Evolutionary conservation across 2,329 filamentous ascomycete genomes (phyloP).

Genomic region (Neonectria magnoliae): DNA sequence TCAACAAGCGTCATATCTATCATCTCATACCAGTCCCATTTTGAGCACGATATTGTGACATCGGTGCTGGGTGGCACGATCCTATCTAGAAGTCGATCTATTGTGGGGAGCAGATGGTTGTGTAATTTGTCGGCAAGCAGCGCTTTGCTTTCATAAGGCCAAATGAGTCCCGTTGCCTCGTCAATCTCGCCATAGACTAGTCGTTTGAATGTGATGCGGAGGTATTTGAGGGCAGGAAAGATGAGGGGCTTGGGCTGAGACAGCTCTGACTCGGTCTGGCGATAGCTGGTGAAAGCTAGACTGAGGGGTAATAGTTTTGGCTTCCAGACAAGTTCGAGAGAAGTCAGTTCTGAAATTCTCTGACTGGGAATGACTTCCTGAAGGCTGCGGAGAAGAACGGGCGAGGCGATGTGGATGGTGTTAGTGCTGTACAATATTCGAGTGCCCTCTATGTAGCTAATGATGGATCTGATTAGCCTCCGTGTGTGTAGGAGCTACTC

Average conservation of each 20-base stretch:
- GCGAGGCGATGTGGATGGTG: slow-evolving; percentile 37
- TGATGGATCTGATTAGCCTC: background rate
- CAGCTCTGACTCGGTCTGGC: background rate
- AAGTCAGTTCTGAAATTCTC: slow-evolving; percentile 25
- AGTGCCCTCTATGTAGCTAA: slow-evolving; percentile 42
- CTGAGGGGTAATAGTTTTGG: slow-evolving; percentile 19
- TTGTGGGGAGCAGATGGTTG: slow-evolving; percentile 17
- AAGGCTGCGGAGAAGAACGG: slow-evolving; percentile 28
- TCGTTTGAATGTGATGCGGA: slow-evolving; percentile 26
- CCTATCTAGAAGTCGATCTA: slow-evolving; percentile 26
- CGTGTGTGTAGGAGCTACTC: background rate
- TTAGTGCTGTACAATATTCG: slow-evolving; percentile 44
- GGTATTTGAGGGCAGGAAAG: slow-evolving; percentile 23
- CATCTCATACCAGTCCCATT: slow-evolving; percentile 31
- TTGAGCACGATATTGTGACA: slow-evolving; percentile 28
- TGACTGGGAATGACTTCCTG: slow-evolving; percentile 24
- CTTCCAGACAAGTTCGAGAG: slow-evolving; percentile 31
- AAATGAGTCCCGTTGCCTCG: slow-evolving; percentile 21
- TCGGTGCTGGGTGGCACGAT: slow-evolving; percentile 25
- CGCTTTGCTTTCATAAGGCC: slow-evolving; percentile 25
- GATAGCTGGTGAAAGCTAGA: slow-evolving; percentile 15
- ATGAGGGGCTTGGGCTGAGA: background rate
- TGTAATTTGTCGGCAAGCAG: slow-evolving; percentile 21
- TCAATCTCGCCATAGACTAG: slow-evolving; percentile 24
- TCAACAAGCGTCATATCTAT: slow-evolving; percentile 28